These are phyloP conservation scores for Lepiota brunneoincarnata DNA, from an alignment of 768 basidiomycete genomes.

Conservation along the genomic window DNA sequence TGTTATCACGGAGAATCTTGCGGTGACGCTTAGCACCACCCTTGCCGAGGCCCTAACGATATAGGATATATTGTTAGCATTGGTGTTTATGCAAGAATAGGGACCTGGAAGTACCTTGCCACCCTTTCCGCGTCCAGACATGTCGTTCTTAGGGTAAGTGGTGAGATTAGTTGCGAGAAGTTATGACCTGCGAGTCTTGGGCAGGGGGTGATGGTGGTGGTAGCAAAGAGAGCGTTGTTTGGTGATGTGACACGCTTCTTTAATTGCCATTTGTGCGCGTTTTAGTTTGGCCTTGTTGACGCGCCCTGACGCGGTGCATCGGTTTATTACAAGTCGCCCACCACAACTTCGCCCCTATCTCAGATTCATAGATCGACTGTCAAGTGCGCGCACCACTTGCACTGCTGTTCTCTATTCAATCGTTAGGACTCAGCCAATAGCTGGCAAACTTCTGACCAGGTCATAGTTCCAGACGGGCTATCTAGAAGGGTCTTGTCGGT, in stretches of 20 bases:
- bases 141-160: conserved; percentile 28
- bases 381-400: too few species aligned
- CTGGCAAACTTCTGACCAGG: too few species aligned
- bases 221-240: conserved; percentile 24
- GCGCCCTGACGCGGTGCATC: conserved; percentile 20
- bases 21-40: conserved; percentile 79
- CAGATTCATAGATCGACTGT: too few species aligned
- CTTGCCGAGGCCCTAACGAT: conserved; percentile 66
- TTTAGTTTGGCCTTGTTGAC: conserved; percentile 39
- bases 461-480: too few species aligned
- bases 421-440: too few species aligned
- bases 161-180: conserved; percentile 9
- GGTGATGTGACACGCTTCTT: conserved; percentile 31
- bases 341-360: too few species aligned
- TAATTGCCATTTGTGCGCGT: conserved; percentile 37
- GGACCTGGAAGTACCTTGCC: conserved; percentile 50
- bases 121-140: conserved; percentile 82
- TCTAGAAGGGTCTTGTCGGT: too few species aligned
- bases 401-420: too few species aligned
- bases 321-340: neutral
- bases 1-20: conserved; percentile 80
- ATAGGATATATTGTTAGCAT: neutral
- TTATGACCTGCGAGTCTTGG: conserved; percentile 7
- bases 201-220: conserved; percentile 27
- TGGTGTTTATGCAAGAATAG: neutral